Conservation (phyloP, 345 rosid species). For the Cardamine resedifolia region DNA sequence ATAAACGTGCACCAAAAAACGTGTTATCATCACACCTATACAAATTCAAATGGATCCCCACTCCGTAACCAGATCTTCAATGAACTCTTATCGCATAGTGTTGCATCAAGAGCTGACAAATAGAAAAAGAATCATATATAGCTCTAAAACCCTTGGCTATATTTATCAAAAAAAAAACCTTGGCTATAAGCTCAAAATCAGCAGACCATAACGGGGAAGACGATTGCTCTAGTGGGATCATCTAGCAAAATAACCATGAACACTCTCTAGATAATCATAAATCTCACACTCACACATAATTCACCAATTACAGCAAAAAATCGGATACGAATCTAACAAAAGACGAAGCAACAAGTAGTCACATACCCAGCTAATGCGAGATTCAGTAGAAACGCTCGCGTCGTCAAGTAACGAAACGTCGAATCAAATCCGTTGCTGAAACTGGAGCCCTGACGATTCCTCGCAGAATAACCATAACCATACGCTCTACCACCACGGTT, state of each 20-base stretch:
- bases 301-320: background rate
- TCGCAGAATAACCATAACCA: constrained; percentile 36
- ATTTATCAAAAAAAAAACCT: too few relatives aligned
- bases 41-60: background rate
- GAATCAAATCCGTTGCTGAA: constrained; percentile 25
- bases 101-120: background rate
- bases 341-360: background rate
- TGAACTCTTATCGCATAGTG: background rate
- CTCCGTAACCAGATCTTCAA: background rate
- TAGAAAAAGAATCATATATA: background rate
- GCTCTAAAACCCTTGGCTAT: background rate
- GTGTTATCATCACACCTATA: background rate
- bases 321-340: background rate
- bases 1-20: background rate
- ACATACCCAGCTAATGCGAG: constrained; percentile 66
- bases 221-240: background rate
- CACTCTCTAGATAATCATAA: background rate
- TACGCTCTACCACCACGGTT: constrained; percentile 20
- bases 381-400: constrained; percentile 69
- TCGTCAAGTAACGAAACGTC: constrained; percentile 59
- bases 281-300: background rate
- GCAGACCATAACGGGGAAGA: background rate
- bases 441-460: constrained; percentile 15
- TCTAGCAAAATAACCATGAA: background rate
- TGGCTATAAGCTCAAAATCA: background rate